These are phyloP conservation scores for Sordariomycetes sp. DNA, from an alignment of 2,329 filamentous ascomycete genomes.

Conservation along the genomic window DNA sequence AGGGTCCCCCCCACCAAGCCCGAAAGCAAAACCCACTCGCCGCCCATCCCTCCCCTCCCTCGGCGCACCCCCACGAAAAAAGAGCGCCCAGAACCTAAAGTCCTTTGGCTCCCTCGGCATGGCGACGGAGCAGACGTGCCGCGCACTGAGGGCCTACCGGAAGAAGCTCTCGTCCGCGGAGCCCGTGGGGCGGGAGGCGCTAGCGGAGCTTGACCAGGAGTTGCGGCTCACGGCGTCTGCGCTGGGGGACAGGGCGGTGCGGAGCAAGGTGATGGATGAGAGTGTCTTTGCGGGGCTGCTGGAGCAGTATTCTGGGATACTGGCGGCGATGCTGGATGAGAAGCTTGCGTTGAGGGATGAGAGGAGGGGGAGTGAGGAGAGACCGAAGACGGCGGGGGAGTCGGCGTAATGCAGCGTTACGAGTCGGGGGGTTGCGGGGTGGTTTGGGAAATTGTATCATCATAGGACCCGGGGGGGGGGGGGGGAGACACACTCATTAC, in stretches of 20 bases:
- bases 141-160: constrained; percentile 46
- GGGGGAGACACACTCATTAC: neutral
- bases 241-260: constrained; percentile 40
- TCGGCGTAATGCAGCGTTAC: constrained; percentile 1
- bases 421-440: neutral
- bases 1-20: constrained; percentile 36
- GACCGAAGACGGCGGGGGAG: constrained; percentile 18
- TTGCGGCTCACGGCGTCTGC: constrained; percentile 49
- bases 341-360: constrained; percentile 41
- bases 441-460: neutral
- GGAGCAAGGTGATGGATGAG: constrained; percentile 42
- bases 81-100: constrained; percentile 32
- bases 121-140: constrained; percentile 52
- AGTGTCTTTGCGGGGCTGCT: constrained; percentile 49
- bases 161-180: constrained; percentile 47
- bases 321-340: constrained; percentile 60
- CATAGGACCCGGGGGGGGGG: neutral
- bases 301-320: constrained; percentile 61
- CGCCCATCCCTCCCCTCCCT: constrained; percentile 42
- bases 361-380: constrained; percentile 2
- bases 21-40: constrained; percentile 29
- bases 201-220: constrained; percentile 53
- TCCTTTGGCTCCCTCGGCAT: constrained; percentile 43
- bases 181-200: constrained; percentile 38
- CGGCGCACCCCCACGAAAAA: constrained; percentile 30